Conservation (phyloP, 1,284 basidiomycete species). For the Ceratobasidium sp. region DNA sequence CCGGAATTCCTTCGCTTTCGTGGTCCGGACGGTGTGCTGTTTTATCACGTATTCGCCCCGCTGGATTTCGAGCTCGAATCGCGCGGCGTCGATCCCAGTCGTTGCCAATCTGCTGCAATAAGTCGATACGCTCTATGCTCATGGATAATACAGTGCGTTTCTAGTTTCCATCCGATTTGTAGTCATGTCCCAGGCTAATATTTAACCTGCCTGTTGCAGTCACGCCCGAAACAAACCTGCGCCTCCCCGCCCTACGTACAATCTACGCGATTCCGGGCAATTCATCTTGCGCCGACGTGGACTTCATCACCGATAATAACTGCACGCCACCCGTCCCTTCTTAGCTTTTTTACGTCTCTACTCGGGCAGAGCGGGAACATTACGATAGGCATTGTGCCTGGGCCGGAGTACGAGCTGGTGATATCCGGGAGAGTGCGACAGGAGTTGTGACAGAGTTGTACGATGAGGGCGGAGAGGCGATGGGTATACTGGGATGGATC, state of each 20-base stretch:
- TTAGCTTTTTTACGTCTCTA: constrained; percentile 30
- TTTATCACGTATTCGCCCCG: constrained; percentile 34
- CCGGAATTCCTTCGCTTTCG: constrained; percentile 33
- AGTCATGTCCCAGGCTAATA: background rate
- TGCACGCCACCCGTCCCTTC: constrained; percentile 32
- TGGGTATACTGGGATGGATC: background rate
- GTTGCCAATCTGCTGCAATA: constrained; percentile 8
- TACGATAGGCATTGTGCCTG: constrained; percentile 30
- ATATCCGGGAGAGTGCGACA: background rate
- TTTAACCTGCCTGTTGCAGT: background rate
- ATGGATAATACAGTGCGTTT: constrained; percentile 34
- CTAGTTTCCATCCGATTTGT: background rate
- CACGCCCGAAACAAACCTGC: constrained; percentile 32
- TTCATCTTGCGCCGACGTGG: constrained; percentile 37
- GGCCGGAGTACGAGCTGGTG: constrained; percentile 15
- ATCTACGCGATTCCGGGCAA: constrained; percentile 41
- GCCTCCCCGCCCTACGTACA: constrained; percentile 27
- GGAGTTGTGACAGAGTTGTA: background rate
- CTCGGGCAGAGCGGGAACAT: constrained; percentile 25
- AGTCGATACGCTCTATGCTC: constrained; percentile 38
- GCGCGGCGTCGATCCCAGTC: constrained; percentile 2
- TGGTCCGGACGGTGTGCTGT: background rate
- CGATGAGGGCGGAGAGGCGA: background rate
- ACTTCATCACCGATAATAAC: constrained; percentile 33
- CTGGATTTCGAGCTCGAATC: constrained; percentile 36